phyloP scores from a whole-genome alignment of 768 basidiomycete species.

The Lactarius evosmus region DNA sequence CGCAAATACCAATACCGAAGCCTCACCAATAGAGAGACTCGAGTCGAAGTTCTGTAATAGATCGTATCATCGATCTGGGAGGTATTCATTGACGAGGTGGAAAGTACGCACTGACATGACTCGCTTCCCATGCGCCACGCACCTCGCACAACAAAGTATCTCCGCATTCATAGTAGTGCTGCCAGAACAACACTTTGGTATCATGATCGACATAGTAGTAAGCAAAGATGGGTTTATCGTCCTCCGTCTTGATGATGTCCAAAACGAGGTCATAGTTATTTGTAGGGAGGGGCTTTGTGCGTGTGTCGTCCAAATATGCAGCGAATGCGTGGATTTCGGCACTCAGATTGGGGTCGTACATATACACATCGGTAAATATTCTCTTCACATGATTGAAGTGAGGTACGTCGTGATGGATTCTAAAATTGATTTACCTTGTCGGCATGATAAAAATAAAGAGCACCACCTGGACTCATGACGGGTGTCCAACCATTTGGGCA shows the following conservation, averaged over 20 bases:
- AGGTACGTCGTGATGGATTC: background rate
- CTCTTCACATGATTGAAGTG: constrained; percentile 1
- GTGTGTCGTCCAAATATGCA: background rate
- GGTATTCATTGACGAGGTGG: background rate
- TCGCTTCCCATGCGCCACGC: background rate
- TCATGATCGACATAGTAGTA: constrained; percentile 21
- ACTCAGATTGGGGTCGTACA: constrained; percentile 12
- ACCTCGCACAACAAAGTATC: background rate
- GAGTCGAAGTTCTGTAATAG: constrained; percentile 6
- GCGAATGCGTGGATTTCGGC: background rate
- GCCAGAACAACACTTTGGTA: constrained; percentile 12
- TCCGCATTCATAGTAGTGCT: background rate
- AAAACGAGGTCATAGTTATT: constrained; percentile 6
- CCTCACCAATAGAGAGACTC: constrained; percentile 19
- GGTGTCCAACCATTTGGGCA: background rate
- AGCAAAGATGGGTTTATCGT: background rate
- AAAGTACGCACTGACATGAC: constrained; percentile 16
- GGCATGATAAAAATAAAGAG: constrained; percentile 18
- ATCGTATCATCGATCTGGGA: background rate
- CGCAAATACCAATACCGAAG: no score
- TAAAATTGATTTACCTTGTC: background rate
- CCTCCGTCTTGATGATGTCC: background rate
- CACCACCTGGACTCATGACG: constrained; percentile 1
- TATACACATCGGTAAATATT: constrained; percentile 20
- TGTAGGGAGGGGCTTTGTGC: background rate